Percentiles rank a stretch among this genome's conserved stretches.
These are phyloP conservation scores for Phytophthora sojae DNA, from an alignment of 352 stramenopile genomes.

Conservation along the genomic window DNA sequence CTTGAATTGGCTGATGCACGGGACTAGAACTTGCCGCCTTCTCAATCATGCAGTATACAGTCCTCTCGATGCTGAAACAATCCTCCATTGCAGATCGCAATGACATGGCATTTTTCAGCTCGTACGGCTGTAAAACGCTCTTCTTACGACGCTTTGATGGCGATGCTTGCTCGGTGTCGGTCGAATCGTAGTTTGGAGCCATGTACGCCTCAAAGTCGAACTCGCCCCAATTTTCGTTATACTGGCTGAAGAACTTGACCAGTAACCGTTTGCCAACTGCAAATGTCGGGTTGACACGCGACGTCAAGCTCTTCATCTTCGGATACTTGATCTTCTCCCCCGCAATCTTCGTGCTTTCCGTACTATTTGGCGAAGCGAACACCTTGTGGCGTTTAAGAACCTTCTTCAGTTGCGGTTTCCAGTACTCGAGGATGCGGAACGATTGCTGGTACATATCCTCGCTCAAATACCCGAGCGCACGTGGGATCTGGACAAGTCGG, in stretches of 20 bases:
- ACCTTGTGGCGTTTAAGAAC: slow-evolving; percentile 63
- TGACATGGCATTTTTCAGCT: slow-evolving; percentile 65
- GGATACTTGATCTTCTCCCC: slow-evolving; percentile 43
- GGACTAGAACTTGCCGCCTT: slow-evolving; percentile 10
- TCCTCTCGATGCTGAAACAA: slow-evolving; percentile 70
- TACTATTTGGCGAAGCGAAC: slow-evolving; percentile 18
- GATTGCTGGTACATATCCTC: slow-evolving; percentile 68
- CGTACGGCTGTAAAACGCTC: slow-evolving; percentile 47
- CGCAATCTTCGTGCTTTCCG: slow-evolving; percentile 1
- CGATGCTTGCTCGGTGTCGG: slow-evolving; percentile 11
- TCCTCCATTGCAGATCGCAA: slow-evolving; percentile 82
- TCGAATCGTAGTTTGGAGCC: slow-evolving; percentile 52
- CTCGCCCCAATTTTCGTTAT: slow-evolving; percentile 85
- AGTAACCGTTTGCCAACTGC: slow-evolving; percentile 62
- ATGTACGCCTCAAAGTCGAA: slow-evolving; percentile 79
- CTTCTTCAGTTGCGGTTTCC: slow-evolving; percentile 63
- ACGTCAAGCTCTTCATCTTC: slow-evolving; percentile 70
- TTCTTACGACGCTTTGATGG: slow-evolving; percentile 56
- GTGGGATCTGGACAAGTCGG: slow-evolving; percentile 65
- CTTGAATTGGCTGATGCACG: slow-evolving; percentile 22
- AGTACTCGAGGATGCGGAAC: slow-evolving; percentile 68
- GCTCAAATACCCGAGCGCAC: slow-evolving; percentile 64
- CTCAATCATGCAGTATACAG: slow-evolving; percentile 65
- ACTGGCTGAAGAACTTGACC: slow-evolving; percentile 88
- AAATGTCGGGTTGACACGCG: slow-evolving; percentile 83